Base-by-base conservation (phyloP, 441 rosid species). In the Pelargonium fulgidum region DNA sequence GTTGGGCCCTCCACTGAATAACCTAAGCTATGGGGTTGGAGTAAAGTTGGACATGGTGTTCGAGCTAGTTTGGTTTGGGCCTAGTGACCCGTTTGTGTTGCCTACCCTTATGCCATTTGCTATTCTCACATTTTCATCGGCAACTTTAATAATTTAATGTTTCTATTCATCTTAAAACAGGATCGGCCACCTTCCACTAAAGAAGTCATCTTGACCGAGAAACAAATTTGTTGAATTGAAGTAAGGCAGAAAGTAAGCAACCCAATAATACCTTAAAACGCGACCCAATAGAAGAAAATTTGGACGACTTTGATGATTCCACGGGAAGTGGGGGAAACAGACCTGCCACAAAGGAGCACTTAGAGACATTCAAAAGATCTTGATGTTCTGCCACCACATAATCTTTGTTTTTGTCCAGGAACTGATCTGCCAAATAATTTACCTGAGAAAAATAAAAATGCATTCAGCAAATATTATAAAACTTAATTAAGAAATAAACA, bases 341-440 rank as follows among this genome's bases (percentile, higher is more conserved):
- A 75, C 88, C 80, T 17, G 94, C 86, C 75, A 85, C 98, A 69
- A 96, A 96, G 69, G 85, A 68, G 83, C 93, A 89, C 64, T 68
- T 77, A 44, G 99, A 93, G 74, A 92, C 97, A 9, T 84, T 81
- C 85, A 96, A 84, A 68, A 96, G 88, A 85, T 76, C 97, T 73
- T 96, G 99, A 85, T 96, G 99, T 78, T 96, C 99, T 66, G 99
- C 99, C 78, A 96, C 98, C 19, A 96, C 96, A 74, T 96, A 96
- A 80, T 96, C 99, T 79, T 96, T 96, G 84, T 96, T 96, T 84
- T 96, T 93, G 83, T 96, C 99, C 69, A 96, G 96, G 84, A 96
- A 96, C 80, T 75, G 84, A 79, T 96, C 97, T 29, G 99, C 97
- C 62, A 74, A 70, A 74, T n/a, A n/a, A n/a, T n/a, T n/a, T n/a